Evolutionary conservation across 2,329 filamentous ascomycete genomes (phyloP).

Genomic region (Colletotrichum australisinense): DNA sequence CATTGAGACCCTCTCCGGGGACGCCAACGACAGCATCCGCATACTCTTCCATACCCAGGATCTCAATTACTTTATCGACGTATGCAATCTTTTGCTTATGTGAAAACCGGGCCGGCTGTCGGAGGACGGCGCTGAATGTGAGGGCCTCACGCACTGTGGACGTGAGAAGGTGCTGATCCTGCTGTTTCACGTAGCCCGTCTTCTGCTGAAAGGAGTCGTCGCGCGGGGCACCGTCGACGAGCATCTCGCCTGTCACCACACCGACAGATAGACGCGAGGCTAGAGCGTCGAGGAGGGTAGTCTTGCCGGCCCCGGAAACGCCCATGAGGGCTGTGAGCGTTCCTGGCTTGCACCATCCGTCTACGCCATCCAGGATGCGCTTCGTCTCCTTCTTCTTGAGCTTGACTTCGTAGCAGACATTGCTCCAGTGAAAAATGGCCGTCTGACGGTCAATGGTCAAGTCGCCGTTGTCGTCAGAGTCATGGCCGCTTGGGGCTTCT

Average conservation of each 20-base stretch:
- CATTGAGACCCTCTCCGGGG: constrained; percentile 66
- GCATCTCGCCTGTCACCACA: constrained; percentile 76
- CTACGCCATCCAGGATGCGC: constrained; percentile 76
- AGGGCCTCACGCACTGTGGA: constrained; percentile 76
- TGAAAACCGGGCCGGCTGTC: constrained; percentile 70
- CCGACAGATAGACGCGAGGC: constrained; percentile 81
- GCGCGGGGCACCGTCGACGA: constrained; percentile 73
- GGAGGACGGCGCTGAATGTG: constrained; percentile 74
- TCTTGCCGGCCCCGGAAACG: constrained; percentile 81
- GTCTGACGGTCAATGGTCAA: constrained; percentile 57
- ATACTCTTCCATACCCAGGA: constrained; percentile 65
- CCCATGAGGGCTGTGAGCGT: constrained; percentile 80
- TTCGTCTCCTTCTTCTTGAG: constrained; percentile 71
- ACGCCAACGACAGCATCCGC: constrained; percentile 78
- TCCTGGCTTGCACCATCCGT: constrained; percentile 81
- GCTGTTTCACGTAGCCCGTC: constrained; percentile 78
- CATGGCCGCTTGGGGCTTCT: neutral
- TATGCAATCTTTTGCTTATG: constrained; percentile 41
- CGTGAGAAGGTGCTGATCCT: constrained; percentile 76
- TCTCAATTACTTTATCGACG: constrained; percentile 44
- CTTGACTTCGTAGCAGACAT: constrained; percentile 80
- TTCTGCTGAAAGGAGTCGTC: constrained; percentile 77
- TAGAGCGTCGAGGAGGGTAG: constrained; percentile 78
- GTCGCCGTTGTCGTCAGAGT: constrained; percentile 35
- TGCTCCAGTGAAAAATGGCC: constrained; percentile 77